Conservation (phyloP, 805 yeast species). For the Spathaspora gorwiae region DNA sequence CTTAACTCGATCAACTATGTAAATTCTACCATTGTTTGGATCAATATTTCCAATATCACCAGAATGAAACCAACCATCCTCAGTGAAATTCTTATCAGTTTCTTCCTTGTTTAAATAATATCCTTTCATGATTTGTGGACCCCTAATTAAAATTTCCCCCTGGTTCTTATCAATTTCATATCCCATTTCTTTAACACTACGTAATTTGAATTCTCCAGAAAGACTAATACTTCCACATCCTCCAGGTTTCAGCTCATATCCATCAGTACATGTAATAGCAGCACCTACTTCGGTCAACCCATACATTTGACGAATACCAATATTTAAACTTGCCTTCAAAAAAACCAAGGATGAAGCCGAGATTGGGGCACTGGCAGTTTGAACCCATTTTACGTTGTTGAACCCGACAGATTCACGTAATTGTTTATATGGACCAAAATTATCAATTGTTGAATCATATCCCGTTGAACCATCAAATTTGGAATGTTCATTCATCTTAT, state of each 20-base stretch:
- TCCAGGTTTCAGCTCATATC: conserved; percentile 21
- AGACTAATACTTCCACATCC: conserved; percentile 20
- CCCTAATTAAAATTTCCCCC: conserved; percentile 54
- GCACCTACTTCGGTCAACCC: conserved; percentile 30
- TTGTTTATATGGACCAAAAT: conserved; percentile 21
- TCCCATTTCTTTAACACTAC: conserved; percentile 15
- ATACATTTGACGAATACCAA: conserved; percentile 30
- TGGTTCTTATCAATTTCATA: conserved; percentile 11
- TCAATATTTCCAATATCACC: conserved; percentile 58
- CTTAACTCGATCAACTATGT: conserved; percentile 66
- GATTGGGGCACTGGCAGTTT: conserved; percentile 32
- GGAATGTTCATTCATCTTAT: conserved; percentile 22
- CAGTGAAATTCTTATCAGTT: conserved; percentile 48
- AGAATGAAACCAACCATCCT: conserved; percentile 57
- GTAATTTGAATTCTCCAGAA: conserved; percentile 16
- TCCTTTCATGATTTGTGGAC: conserved; percentile 55
- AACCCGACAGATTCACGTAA: conserved; percentile 27
- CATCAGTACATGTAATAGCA: conserved; percentile 14
- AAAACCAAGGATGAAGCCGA: conserved; percentile 19
- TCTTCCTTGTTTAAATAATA: conserved; percentile 57
- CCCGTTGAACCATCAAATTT: conserved; percentile 33
- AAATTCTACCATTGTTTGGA: conserved; percentile 47
- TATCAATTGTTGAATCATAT: conserved; percentile 10
- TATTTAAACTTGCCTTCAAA: conserved; percentile 20
- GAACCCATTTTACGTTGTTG: conserved; percentile 19